A percentile compares a stretch with the other conserved stretches of the same genome.
These are phyloP conservation scores for Paramyrothecium roridum DNA, from an alignment of 2,329 filamentous ascomycete species.

Conservation along the genomic window DNA sequence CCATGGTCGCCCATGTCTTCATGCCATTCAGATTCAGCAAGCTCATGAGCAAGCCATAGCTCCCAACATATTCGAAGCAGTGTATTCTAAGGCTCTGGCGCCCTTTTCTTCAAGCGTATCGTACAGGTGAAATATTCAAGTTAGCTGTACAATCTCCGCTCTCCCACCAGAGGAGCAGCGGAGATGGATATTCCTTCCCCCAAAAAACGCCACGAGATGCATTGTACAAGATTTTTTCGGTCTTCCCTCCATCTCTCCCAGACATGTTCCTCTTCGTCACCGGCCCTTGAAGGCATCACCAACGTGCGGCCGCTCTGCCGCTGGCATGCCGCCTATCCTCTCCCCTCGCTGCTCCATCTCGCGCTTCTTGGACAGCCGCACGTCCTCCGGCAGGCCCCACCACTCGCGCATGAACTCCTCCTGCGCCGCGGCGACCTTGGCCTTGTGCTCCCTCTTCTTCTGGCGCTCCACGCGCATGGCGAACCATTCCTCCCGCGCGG, in stretches of 20 bases:
- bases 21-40: too few species aligned
- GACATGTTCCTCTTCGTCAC: not conserved
- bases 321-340: constrained; percentile 52
- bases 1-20: too few species aligned
- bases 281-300: not conserved
- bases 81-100: not conserved
- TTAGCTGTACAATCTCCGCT: constrained; percentile 1
- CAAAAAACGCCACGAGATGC: constrained; percentile 3
- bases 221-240: not conserved
- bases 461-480: constrained; percentile 68
- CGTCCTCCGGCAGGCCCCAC: constrained; percentile 61
- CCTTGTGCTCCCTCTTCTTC: constrained; percentile 62
- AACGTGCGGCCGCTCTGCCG: constrained; percentile 22
- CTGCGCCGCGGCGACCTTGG: constrained; percentile 57
- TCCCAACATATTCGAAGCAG: too few species aligned
- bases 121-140: not conserved
- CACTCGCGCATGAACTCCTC: constrained; percentile 64
- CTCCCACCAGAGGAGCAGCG: not conserved
- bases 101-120: not conserved
- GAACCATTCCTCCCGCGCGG: constrained; percentile 93
- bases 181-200: not conserved
- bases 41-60: too few species aligned
- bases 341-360: constrained; percentile 49
- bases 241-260: not conserved
- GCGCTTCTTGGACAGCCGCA: constrained; percentile 44